Evolutionary conservation across 1,139 yeast species (phyloP).

Genomic region (Pichia sp.): DNA sequence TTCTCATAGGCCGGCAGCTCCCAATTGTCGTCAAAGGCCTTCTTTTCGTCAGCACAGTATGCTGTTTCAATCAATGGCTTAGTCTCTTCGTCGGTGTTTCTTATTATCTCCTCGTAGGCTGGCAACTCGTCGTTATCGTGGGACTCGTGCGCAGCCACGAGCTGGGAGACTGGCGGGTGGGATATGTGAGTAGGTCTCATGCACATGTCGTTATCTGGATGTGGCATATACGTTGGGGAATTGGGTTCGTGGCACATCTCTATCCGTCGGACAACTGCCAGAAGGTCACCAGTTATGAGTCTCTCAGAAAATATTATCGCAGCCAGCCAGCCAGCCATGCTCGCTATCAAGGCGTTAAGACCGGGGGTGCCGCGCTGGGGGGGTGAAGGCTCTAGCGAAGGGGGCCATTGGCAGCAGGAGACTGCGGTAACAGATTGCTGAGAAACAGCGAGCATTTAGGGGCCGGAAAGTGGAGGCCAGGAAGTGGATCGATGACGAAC

Average conservation of each 20-base stretch:
- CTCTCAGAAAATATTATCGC: not conserved
- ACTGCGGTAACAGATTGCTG: no score
- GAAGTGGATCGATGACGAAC: no score
- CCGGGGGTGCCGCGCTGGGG: no score
- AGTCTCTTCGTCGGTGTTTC: not conserved
- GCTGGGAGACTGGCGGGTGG: not conserved
- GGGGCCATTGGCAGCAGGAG: no score
- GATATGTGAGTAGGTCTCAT: constrained; percentile 4
- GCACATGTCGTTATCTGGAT: constrained; percentile 1
- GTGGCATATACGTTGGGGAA: not conserved
- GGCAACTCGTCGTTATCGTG: constrained; percentile 2
- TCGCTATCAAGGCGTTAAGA: no score
- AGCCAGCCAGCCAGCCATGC: not conserved
- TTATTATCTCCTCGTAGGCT: not conserved
- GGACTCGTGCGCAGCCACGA: constrained; percentile 2
- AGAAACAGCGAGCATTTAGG: no score
- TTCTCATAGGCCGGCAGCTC: not conserved
- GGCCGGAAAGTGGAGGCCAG: no score
- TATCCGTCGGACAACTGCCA: no score
- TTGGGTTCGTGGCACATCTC: no score
- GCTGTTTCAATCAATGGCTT: not conserved
- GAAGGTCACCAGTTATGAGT: no score
- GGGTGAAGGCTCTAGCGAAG: no score
- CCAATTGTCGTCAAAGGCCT: not conserved
- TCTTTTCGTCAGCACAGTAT: constrained; percentile 1